Conservation (phyloP, 768 basidiomycete species). For the Leucocoprinus birnbaumii region DNA sequence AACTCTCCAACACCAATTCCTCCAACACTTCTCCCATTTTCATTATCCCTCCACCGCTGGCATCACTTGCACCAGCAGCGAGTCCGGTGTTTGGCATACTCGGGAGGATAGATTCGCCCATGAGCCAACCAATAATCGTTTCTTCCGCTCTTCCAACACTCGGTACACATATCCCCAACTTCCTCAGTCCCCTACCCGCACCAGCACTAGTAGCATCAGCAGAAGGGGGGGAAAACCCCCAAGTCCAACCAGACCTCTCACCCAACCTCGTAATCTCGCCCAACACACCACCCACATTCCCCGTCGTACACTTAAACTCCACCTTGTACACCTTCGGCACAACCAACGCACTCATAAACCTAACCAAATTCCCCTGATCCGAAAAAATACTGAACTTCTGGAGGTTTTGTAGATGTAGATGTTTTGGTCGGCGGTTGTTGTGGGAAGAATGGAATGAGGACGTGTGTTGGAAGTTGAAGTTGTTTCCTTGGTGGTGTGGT, state of each 20-base stretch:
- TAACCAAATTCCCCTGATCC: slow-evolving; percentile 1
- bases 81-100: no score
- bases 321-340: not conserved
- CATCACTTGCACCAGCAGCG: not conserved
- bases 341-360: not conserved
- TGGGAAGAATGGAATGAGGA: no score
- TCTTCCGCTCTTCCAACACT: slow-evolving; percentile 10
- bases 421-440: no score
- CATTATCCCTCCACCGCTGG: not conserved
- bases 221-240: no score
- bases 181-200: not conserved
- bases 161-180: slow-evolving; percentile 4
- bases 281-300: not conserved
- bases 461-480: no score
- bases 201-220: not conserved
- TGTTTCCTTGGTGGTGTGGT: no score
- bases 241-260: not conserved
- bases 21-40: not conserved
- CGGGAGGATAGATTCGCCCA: not conserved
- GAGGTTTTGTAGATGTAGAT: not conserved
- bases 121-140: not conserved
- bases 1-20: slow-evolving; percentile 10
- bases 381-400: slow-evolving; percentile 1
- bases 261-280: not conserved
- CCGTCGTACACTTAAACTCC: slow-evolving; percentile 10